Evolutionary conservation across 176 grass and related monocot species (phyloP).

Genomic region (Cenchrus purpureus): DNA sequence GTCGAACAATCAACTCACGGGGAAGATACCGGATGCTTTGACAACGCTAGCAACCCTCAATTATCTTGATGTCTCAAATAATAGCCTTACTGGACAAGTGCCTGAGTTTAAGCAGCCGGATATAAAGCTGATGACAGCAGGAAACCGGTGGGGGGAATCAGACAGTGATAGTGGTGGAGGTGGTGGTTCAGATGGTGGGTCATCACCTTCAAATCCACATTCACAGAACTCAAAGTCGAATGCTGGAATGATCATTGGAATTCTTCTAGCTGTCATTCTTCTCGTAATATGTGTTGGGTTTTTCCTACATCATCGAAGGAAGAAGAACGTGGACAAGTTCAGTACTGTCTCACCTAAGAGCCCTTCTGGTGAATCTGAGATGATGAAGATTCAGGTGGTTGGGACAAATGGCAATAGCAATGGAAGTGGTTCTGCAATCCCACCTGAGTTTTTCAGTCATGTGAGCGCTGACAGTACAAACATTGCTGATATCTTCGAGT

Average conservation of each 20-base stretch:
- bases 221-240: constrained; percentile 34
- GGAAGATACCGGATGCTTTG: constrained; percentile 67
- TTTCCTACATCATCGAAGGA: constrained; percentile 53
- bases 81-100: constrained; percentile 67
- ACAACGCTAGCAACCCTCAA: constrained; percentile 50
- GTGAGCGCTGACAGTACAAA: constrained; percentile 41
- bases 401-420: constrained; percentile 45
- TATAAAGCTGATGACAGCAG: constrained; percentile 50
- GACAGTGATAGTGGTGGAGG: constrained; percentile 33
- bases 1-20: constrained; percentile 67
- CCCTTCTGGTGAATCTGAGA: constrained; percentile 49
- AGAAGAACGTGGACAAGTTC: constrained; percentile 65
- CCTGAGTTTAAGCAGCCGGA: constrained; percentile 59
- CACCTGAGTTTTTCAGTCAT: constrained; percentile 50
- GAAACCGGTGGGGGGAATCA: constrained; percentile 70
- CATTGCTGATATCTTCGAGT: constrained; percentile 52
- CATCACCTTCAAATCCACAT: constrained; percentile 39
- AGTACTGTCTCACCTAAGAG: constrained; percentile 45
- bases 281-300: constrained; percentile 49
- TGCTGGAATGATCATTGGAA: constrained; percentile 54
- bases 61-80: constrained; percentile 76
- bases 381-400: constrained; percentile 52
- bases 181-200: constrained; percentile 26
- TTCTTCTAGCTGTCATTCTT: constrained; percentile 63
- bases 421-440: constrained; percentile 28